Base-by-base conservation (phyloP, 148 eudicot genomes). In the Diospyros lotus region DNA sequence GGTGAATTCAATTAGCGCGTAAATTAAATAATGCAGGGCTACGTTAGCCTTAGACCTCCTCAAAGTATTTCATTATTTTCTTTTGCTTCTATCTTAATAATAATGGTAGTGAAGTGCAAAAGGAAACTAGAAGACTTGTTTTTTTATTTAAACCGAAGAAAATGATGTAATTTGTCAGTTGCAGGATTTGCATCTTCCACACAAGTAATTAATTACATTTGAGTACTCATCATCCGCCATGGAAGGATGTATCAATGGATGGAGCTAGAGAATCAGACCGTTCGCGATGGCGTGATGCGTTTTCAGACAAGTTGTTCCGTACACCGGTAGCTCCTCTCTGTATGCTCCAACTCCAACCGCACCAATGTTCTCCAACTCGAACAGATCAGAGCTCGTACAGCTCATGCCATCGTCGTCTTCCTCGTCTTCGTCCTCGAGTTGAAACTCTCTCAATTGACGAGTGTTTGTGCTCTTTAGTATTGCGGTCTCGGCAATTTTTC, bases 321-420 rank as follows among this genome's bases (percentile, higher is more conserved):
- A 86, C 52, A 86, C 89, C 2, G 89, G 89, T 59, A 86, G 72
- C 72, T 86, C 89, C 59, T 86, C 89, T 4, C 71, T 42, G 51
- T 83, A 80, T 54, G 73, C 69, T 17, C 72, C 80, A 51, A 80
- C 70, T 40, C 82, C 78, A 48, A 73, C 66, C n/a, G 75, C 68
- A 7, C 80, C 76, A 10, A 86, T 76, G 68, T 83, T 86, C 39
- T 86, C 86, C 6, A 86, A 77, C 78, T 86, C 89, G 65, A 86
- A 86, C 56, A 86, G 65, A 79, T 86, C 86, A 17, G 89, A 86
- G 59, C 89, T 86, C 15, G 89, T 69, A 58, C 68, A 83, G 48
- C 88, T 86, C 72, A 79, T 83, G 28, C n/a, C 84, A 62, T 83
- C 88, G 6, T 81, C 79, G 0, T 84, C 82, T 1, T 80, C 82